Evolutionary conservation across 345 rosid species (phyloP), one percentile per base, ranked within the genome.

Genomic region (Sisymbrium altissimum): DNA sequence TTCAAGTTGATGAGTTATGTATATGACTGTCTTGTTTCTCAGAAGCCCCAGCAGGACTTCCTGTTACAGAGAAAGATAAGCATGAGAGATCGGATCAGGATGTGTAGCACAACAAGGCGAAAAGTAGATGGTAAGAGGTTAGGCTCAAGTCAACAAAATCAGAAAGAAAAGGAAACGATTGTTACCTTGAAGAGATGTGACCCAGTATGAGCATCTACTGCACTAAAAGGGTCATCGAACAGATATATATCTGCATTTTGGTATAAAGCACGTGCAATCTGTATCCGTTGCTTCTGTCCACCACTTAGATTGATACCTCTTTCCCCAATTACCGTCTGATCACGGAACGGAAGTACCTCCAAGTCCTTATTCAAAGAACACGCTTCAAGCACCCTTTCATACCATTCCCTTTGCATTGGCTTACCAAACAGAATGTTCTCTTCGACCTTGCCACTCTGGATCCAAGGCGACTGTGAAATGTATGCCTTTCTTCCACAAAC

Each of bases 251-350:
- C 93, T 32, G 93, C 84, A 46, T 82, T 49, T 29, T 84, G 86
- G 50, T 84, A 91, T 1, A 83, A 81, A 66, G 97, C 96, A 55
- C 97, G 85, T 8, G 97, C 96, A 27, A 86, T 80, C 64, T 91
- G 96, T 81, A 91, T 74, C 66, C 92, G 78, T 64, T 89, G 97
- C 84, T 89, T 91, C 75, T 91, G 96, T 45, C 97, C 97, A 7
- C 98, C 98, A 44, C 98, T 92, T 36, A 93, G 77, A 79, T 90
- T 93, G 53, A 86, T 79, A 55, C 98, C 97, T 80, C 93, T 86
- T 81, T 93, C 96, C 21, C 98, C 98, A 23, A 90, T 81, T 25
- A 83, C 78, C 15, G 84, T 86, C 78, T 81, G 74, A 78, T 93
- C 98, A 33, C 84, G 84, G 55, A 79, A 66, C 19, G 60, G 77